These are phyloP conservation scores for Reutealis trisperma DNA, from an alignment of 345 rosid species.

Conservation along the genomic window DNA sequence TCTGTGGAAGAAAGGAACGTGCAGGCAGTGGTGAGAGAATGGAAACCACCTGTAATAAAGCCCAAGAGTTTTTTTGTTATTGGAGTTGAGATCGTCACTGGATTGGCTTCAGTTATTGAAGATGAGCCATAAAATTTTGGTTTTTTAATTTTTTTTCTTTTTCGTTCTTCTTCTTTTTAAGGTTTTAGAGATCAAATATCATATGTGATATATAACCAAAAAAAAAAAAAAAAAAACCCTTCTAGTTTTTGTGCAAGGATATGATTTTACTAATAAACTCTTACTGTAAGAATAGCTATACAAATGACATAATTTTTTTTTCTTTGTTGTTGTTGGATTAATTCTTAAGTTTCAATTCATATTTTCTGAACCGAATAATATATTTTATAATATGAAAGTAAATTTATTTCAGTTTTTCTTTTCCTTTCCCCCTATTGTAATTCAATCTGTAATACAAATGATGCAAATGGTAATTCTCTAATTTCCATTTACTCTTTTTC, in stretches of 20 bases:
- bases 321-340: too few species aligned
- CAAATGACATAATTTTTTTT: too few species aligned
- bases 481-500: too few species aligned
- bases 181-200: slow-evolving; percentile 13
- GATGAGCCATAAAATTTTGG: slow-evolving; percentile 30
- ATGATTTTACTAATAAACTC: slow-evolving; percentile 34
- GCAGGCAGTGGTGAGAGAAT: slow-evolving; percentile 21
- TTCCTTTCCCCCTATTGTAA: too few species aligned
- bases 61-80: slow-evolving; percentile 41
- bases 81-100: slow-evolving; percentile 51
- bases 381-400: too few species aligned
- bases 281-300: slow-evolving; percentile 10
- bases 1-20: slow-evolving; percentile 31
- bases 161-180: neutral
- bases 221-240: too few species aligned
- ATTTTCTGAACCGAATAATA: too few species aligned
- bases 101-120: slow-evolving; percentile 57
- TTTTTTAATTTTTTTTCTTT: neutral
- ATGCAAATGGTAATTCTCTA: too few species aligned
- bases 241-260: slow-evolving; percentile 54
- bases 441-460: too few species aligned
- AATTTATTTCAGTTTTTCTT: too few species aligned
- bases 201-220: slow-evolving; percentile 14
- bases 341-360: too few species aligned
- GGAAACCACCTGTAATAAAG: slow-evolving; percentile 51